These are phyloP conservation scores for Candida pseudoglaebosa DNA, from an alignment of 805 yeast species.

Conservation along the genomic window DNA sequence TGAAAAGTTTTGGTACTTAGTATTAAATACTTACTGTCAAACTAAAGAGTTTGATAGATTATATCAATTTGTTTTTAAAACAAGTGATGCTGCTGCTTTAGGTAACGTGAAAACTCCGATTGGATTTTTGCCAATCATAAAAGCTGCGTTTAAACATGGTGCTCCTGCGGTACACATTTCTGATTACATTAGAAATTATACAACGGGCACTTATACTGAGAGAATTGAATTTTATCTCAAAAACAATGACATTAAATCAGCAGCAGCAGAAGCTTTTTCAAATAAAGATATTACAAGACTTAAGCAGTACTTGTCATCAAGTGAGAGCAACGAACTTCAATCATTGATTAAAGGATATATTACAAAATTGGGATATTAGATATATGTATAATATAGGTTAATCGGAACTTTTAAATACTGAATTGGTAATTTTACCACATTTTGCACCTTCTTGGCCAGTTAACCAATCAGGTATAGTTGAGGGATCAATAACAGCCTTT, in stretches of 20 bases:
- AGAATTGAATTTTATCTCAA: slow-evolving; percentile 48
- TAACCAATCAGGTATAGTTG: slow-evolving; percentile 68
- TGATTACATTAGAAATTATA: slow-evolving; percentile 52
- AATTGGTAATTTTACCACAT: slow-evolving; percentile 38
- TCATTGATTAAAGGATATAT: slow-evolving; percentile 17
- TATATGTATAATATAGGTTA: slow-evolving; percentile 2
- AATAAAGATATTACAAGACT: slow-evolving; percentile 37
- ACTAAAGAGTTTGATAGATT: slow-evolving; percentile 30
- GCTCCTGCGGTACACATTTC: slow-evolving; percentile 61
- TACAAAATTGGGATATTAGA: slow-evolving; percentile 24
- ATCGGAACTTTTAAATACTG: slow-evolving; percentile 7
- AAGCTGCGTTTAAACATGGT: slow-evolving; percentile 43
- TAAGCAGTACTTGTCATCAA: slow-evolving; percentile 12
- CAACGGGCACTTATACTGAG: slow-evolving; percentile 39
- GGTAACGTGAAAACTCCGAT: slow-evolving; percentile 57
- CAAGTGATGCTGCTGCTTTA: slow-evolving; percentile 10
- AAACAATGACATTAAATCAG: slow-evolving; percentile 49
- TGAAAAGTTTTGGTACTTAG: slow-evolving; percentile 33
- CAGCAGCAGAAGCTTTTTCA: slow-evolving; percentile 46
- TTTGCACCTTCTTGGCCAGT: slow-evolving; percentile 67
- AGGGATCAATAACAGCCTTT: slow-evolving; percentile 46
- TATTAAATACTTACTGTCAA: slow-evolving; percentile 25
- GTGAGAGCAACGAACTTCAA: slow-evolving; percentile 9
- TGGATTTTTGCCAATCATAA: slow-evolving; percentile 63
- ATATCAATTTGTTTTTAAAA: slow-evolving; percentile 25